A percentile compares a stretch with the other conserved stretches of the same genome.
Evolutionary conservation across 352 stramenopile genomes (phyloP).

Genomic region (Globisporangium apiculatum): DNA sequence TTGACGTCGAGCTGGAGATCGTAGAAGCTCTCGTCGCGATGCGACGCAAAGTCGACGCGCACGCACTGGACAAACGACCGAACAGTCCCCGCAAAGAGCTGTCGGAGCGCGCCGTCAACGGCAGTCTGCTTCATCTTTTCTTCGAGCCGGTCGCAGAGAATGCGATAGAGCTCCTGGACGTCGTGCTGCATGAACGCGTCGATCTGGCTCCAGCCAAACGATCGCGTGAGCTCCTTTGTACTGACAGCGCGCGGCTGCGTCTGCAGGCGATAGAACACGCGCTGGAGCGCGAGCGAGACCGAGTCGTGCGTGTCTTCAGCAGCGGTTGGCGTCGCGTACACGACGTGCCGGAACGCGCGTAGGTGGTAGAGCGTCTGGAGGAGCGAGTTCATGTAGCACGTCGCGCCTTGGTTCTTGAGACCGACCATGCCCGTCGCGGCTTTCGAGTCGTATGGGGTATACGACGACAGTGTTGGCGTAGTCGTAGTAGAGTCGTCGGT

Average conservation of each 20-base stretch:
- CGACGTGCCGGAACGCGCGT: conserved; percentile 73
- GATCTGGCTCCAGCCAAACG: conserved; percentile 89
- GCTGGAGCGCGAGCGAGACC: conserved; percentile 75
- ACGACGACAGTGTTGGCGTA: conserved; percentile 11
- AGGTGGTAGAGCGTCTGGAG: conserved; percentile 91
- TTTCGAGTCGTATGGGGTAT: conserved; percentile 67
- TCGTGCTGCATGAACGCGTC: conserved; percentile 93
- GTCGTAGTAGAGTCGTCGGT: not conserved
- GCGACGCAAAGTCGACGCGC: conserved; percentile 86
- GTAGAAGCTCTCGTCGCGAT: conserved; percentile 88
- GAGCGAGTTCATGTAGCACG: conserved; percentile 93
- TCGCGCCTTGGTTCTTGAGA: conserved; percentile 88
- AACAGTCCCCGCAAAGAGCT: conserved; percentile 88
- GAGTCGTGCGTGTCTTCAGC: conserved; percentile 81
- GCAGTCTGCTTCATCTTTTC: conserved; percentile 90
- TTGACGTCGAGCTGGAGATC: conserved; percentile 92
- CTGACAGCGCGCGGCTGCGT: conserved; percentile 69
- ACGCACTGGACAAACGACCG: conserved; percentile 89
- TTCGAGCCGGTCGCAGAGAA: conserved; percentile 89
- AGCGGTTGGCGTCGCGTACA: conserved; percentile 75
- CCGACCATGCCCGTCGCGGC: conserved; percentile 83
- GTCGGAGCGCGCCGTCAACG: conserved; percentile 73
- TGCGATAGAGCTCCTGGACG: conserved; percentile 88
- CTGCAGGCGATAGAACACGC: conserved; percentile 83
- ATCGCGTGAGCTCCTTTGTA: conserved; percentile 90